Conservation (phyloP, 192 early-diverging fungal genomes). For the Endogone sp. region DNA sequence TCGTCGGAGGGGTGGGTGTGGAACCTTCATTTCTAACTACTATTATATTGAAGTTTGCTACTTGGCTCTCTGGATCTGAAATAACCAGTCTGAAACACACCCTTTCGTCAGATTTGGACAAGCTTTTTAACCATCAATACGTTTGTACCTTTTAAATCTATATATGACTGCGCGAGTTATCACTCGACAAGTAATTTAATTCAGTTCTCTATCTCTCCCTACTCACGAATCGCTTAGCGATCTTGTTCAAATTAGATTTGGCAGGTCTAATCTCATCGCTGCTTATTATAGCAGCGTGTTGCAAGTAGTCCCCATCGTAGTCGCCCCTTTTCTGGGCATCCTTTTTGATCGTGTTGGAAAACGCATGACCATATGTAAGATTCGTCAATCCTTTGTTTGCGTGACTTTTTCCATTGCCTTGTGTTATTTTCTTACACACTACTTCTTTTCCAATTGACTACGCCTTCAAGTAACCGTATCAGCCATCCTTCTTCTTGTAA, state of each 20-base stretch:
- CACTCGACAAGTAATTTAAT: too few species aligned
- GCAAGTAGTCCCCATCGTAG: constrained; percentile 51
- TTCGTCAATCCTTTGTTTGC: not conserved
- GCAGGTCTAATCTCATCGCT: constrained; percentile 19
- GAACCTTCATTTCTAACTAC: constrained; percentile 51
- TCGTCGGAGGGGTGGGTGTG: constrained; percentile 38
- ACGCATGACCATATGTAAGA: constrained; percentile 40
- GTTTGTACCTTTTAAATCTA: not conserved
- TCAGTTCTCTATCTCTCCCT: too few species aligned
- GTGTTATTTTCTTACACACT: not conserved
- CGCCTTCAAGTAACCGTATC: constrained; percentile 18
- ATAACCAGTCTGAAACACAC: too few species aligned
- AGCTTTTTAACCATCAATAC: constrained; percentile 28
- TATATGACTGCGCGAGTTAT: too few species aligned
- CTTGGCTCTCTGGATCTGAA: too few species aligned
- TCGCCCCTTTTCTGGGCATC: constrained; percentile 47
- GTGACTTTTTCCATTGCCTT: not conserved
- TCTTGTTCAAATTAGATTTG: constrained; percentile 33
- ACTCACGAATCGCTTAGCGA: constrained; percentile 5
- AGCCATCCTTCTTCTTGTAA: constrained; percentile 24
- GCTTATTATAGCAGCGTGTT: constrained; percentile 37
- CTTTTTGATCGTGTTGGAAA: constrained; percentile 51
- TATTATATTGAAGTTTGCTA: too few species aligned
- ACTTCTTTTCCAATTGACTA: not conserved
- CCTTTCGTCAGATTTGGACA: constrained; percentile 20